These are phyloP conservation scores for Emydomyces testavorans DNA, from an alignment of 2,329 filamentous ascomycete genomes.

Conservation along the genomic window DNA sequence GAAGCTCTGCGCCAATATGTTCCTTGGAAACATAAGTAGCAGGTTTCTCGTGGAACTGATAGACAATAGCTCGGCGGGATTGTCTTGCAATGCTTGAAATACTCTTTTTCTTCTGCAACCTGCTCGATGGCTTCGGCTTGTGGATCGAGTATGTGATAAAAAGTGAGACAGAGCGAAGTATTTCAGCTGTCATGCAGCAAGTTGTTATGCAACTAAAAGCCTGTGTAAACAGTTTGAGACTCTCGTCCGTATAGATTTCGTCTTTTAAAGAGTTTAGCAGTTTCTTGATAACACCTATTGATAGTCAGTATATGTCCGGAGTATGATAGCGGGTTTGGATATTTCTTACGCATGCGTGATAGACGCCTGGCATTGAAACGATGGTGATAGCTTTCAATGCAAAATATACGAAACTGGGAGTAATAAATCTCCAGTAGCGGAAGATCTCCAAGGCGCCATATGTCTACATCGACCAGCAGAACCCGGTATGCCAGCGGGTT, in stretches of 20 bases:
- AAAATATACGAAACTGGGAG: conserved; percentile 79
- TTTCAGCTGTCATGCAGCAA: conserved; percentile 70
- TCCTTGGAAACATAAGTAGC: conserved; percentile 43
- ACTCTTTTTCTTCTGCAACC: conserved; percentile 38
- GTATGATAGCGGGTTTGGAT: background rate
- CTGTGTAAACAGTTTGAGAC: conserved; percentile 62
- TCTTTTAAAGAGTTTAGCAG: conserved; percentile 82
- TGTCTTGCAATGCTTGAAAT: conserved; percentile 26
- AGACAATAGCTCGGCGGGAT: conserved; percentile 22
- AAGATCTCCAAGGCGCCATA: conserved; percentile 71
- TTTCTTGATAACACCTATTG: conserved; percentile 71
- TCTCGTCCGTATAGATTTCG: conserved; percentile 60
- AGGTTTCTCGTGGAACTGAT: conserved; percentile 33
- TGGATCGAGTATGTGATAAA: conserved; percentile 92
- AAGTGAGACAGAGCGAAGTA: conserved; percentile 73
- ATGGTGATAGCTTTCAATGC: conserved; percentile 78
- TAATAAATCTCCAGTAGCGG: conserved; percentile 83
- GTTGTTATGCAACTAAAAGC: conserved; percentile 71
- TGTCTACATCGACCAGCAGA: conserved; percentile 80
- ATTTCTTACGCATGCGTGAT: conserved; percentile 69
- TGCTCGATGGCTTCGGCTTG: conserved; percentile 38
- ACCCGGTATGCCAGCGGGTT: conserved; percentile 92
- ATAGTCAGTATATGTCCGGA: conserved; percentile 16
- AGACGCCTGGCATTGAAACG: conserved; percentile 83
- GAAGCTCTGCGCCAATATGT: conserved; percentile 60